Conservation (phyloP, 305 asterid species). For the Fraxinus angustifolia region DNA sequence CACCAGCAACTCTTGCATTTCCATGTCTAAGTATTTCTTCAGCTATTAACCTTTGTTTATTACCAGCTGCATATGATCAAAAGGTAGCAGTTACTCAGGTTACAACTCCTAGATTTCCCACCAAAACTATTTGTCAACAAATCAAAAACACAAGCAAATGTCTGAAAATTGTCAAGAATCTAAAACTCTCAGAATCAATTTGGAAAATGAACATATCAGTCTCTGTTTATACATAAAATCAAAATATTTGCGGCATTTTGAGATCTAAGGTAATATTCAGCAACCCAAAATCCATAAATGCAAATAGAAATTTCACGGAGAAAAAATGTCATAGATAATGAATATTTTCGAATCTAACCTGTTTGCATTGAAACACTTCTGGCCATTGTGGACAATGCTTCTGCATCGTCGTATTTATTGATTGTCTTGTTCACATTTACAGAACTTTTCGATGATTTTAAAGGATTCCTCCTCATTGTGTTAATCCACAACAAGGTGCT, state of each 20-base stretch:
- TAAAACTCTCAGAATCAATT: background rate
- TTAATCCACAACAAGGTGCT: constrained; percentile 25
- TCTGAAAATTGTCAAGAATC: background rate
- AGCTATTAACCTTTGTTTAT: constrained; percentile 38
- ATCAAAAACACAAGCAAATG: background rate
- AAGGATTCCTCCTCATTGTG: constrained; percentile 34
- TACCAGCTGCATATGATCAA: constrained; percentile 25
- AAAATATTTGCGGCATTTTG: background rate
- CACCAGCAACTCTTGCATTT: constrained; percentile 40
- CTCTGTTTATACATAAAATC: background rate
- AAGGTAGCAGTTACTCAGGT: background rate
- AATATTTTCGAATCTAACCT: constrained; percentile 34
- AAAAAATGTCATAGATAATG: background rate
- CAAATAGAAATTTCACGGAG: background rate
- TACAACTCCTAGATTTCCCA: background rate
- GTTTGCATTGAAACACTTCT: constrained; percentile 66
- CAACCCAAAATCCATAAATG: background rate
- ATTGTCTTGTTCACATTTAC: constrained; percentile 31
- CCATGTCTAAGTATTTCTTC: constrained; percentile 47
- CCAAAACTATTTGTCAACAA: background rate
- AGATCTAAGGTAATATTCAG: background rate
- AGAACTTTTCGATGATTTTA: constrained; percentile 42
- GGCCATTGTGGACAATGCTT: constrained; percentile 41
- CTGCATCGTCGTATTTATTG: constrained; percentile 32
- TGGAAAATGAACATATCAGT: background rate